These are phyloP conservation scores for Phytophthora capsici DNA, from an alignment of 352 stramenopile genomes.

Conservation along the genomic window DNA sequence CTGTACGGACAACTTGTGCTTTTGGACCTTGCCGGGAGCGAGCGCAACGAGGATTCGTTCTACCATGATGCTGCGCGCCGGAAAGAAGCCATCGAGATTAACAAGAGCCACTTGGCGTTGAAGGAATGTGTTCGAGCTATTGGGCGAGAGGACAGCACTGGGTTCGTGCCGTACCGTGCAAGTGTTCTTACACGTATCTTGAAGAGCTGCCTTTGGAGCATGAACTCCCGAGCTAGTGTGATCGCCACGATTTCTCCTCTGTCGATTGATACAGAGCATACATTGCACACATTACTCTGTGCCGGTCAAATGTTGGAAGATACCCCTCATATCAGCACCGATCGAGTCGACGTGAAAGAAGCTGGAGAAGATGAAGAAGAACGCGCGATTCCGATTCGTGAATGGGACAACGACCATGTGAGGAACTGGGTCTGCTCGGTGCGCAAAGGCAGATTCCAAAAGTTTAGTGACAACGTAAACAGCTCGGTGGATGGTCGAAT, in stretches of 20 bases:
- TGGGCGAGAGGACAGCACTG: conserved; percentile 55
- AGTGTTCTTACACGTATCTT: conserved; percentile 81
- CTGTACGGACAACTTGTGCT: conserved; percentile 60
- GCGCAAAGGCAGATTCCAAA: conserved; percentile 55
- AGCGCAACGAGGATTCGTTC: conserved; percentile 83
- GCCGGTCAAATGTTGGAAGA: conserved; percentile 77
- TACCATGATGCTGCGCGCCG: conserved; percentile 74
- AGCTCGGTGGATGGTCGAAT: conserved; percentile 61
- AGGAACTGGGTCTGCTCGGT: conserved; percentile 59
- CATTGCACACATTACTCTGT: conserved; percentile 75
- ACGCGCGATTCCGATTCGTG: conserved; percentile 46
- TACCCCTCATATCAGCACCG: conserved; percentile 51
- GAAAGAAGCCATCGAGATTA: conserved; percentile 85
- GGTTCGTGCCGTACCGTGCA: conserved; percentile 71
- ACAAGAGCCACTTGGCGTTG: conserved; percentile 81
- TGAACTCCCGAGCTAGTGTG: conserved; percentile 67
- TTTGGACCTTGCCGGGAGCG: conserved; percentile 75
- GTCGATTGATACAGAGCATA: conserved; percentile 81
- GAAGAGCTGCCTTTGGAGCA: conserved; percentile 72
- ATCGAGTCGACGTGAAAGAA: conserved; percentile 62
- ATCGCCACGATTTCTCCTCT: conserved; percentile 85
- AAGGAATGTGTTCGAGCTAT: conserved; percentile 87
- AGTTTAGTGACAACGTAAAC: conserved; percentile 58
- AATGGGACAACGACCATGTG: conserved; percentile 67
- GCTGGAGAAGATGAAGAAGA: conserved; percentile 42